A percentile compares a stretch with the other conserved stretches of the same genome.
Conservation (phyloP, 306 rosid species). For the Castanospermum australe region DNA sequence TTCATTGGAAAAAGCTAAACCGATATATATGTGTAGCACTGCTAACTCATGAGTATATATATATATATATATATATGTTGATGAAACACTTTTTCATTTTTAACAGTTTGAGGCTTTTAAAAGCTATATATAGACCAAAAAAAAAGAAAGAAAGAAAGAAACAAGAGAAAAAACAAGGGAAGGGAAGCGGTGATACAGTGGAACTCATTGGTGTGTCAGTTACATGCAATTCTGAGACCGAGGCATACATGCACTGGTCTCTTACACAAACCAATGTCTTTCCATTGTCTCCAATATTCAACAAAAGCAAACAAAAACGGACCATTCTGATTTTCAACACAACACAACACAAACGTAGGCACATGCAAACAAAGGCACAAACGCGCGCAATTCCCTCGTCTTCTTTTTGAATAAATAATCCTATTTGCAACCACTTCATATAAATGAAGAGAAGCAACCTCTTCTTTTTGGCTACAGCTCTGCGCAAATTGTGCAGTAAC, state of each 20-base stretch:
- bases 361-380: conserved; percentile 12
- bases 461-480: background rate
- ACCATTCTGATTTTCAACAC: conserved; percentile 6
- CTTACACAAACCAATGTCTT: background rate
- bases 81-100: background rate
- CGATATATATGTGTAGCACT: too few species aligned
- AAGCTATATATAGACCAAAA: too few species aligned
- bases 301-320: background rate
- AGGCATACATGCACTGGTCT: background rate
- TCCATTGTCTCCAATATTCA: background rate
- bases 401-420: conserved; percentile 13
- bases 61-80: too few species aligned
- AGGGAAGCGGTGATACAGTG: too few species aligned
- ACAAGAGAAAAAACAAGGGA: background rate
- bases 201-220: background rate
- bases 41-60: too few species aligned
- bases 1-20: too few species aligned
- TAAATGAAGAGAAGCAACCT: conserved; percentile 38
- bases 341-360: background rate
- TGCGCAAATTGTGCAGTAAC: conserved; percentile 22
- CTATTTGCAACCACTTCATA: conserved; percentile 34
- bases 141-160: background rate
- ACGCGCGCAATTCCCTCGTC: conserved; percentile 7
- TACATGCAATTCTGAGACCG: background rate
- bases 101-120: too few species aligned